Evolutionary conservation across 306 rosid species (phyloP).

Genomic region (Cicer chorassanicum): DNA sequence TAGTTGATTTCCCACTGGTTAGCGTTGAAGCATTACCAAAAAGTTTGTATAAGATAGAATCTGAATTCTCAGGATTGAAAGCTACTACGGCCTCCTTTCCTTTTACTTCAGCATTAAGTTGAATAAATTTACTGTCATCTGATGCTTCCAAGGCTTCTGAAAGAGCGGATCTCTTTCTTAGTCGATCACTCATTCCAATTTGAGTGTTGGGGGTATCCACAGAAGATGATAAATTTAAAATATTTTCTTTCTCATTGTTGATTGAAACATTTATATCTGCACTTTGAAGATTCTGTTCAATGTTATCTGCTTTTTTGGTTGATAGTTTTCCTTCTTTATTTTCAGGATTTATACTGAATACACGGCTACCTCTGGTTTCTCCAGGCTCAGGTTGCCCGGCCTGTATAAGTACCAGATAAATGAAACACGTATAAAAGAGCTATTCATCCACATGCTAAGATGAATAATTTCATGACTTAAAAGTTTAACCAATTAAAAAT

Average conservation of each 20-base stretch:
- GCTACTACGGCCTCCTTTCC: conserved; percentile 53
- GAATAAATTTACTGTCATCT: conserved; percentile 56
- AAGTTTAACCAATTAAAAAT: conserved; percentile 5
- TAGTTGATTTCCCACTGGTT: conserved; percentile 55
- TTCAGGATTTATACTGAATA: conserved; percentile 53
- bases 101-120: conserved; percentile 56
- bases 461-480: not conserved
- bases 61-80: conserved; percentile 55
- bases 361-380: conserved; percentile 54
- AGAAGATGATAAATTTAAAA: conserved; percentile 49
- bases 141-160: conserved; percentile 65
- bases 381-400: conserved; percentile 58
- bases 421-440: conserved; percentile 24
- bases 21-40: conserved; percentile 63
- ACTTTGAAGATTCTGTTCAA: conserved; percentile 57
- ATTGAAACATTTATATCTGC: conserved; percentile 51
- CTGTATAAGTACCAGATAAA: conserved; percentile 56
- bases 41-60: conserved; percentile 76
- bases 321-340: conserved; percentile 53
- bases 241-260: conserved; percentile 52
- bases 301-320: conserved; percentile 50
- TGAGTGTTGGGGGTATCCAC: conserved; percentile 55
- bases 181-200: conserved; percentile 50
- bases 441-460: not conserved
- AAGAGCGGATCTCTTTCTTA: conserved; percentile 55